Evolutionary conservation across 192 early-diverging fungal genomes (phyloP), one percentile per base, ranked within the genome.

Genomic region (Rhizoclosmatium sp.): DNA sequence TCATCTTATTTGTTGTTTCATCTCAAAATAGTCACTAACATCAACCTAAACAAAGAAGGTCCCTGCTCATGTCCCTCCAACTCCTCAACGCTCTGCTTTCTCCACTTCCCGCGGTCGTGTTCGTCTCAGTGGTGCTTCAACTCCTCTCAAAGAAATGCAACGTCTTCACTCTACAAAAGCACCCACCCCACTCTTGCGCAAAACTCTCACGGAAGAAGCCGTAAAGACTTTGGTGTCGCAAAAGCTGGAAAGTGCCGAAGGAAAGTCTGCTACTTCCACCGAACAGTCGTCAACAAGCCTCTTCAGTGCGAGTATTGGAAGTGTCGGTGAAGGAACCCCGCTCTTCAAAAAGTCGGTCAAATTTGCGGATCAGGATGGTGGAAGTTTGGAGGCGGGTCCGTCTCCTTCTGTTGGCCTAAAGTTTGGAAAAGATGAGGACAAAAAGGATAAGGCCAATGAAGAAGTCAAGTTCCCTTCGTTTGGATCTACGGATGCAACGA

Each of bases 361-460:
- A 47, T 76, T 76, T 76, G 75, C 75, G 16, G 75, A 76, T 48
- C 62, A 76, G 41, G 64, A 7, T 67, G 75, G 75, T 10, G 58
- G 58, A 16, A 41, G 40, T 51, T 40, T 76, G 45, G 75, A 76
- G 41, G 75, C 75, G 3, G 75, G 75, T 3, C 75, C 75, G 40
- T 51, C 64, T 48, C 75, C 65, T 16, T 40, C 14, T 39, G 40
- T 41, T 4, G 67, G 67, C 2, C 10, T 47, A 14, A 47, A 47
- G 46, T 10, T 9, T 9, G 67, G 47, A 47, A 40, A 40, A 3
- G 47, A 14, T 41, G 46, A 3, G 44, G 67, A 14, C 16, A 49
- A 21, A 49, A 45, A 49, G 40, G 14, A 5, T 19, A 19, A 54
- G n/a, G 2, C 41, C 7, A 21, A 23, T 2, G 51, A 54, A 16